Conservation (phyloP, 139 green algal genomes). For the Chlorella sp. region DNA sequence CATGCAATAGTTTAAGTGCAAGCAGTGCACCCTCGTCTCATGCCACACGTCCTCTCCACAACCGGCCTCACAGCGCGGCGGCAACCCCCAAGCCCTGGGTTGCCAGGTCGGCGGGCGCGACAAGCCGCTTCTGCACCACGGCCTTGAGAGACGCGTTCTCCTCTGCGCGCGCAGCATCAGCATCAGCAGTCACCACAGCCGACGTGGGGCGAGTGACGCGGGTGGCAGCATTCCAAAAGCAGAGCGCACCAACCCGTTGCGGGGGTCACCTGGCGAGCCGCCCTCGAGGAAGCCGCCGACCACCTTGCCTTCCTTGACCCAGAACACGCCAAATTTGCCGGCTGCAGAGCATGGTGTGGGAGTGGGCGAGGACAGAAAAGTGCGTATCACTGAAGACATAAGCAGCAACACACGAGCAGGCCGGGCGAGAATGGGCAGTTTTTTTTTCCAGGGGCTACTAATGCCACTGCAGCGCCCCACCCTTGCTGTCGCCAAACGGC, state of each 20-base stretch:
- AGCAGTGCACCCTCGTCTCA: too few relatives aligned
- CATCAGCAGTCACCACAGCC: background rate
- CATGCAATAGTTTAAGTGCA: too few relatives aligned
- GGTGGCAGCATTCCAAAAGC: background rate
- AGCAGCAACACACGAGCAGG: too few relatives aligned
- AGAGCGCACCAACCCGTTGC: background rate
- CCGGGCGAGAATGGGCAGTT: too few relatives aligned
- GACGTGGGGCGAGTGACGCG: background rate
- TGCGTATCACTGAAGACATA: too few relatives aligned
- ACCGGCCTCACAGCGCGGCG: constrained; percentile 47
- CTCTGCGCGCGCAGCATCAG: constrained; percentile 39
- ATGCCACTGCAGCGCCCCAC: too few relatives aligned
- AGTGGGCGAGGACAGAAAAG: too few relatives aligned
- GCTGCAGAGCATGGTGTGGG: too few relatives aligned
- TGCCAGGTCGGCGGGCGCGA: constrained; percentile 35
- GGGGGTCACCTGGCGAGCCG: constrained; percentile 24
- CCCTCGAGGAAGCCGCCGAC: constrained; percentile 87
- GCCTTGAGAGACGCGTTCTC: constrained; percentile 76
- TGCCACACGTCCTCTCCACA: too few relatives aligned
- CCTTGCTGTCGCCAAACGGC: constrained; percentile 65
- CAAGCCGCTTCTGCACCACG: constrained; percentile 42
- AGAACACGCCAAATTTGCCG: constrained; percentile 89
- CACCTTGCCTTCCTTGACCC: constrained; percentile 76
- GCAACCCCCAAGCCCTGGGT: constrained; percentile 45
- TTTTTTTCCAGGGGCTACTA: too few relatives aligned